Conservation (phyloP, 169 alveolate genomes). For the Blepharisma undulans region DNA sequence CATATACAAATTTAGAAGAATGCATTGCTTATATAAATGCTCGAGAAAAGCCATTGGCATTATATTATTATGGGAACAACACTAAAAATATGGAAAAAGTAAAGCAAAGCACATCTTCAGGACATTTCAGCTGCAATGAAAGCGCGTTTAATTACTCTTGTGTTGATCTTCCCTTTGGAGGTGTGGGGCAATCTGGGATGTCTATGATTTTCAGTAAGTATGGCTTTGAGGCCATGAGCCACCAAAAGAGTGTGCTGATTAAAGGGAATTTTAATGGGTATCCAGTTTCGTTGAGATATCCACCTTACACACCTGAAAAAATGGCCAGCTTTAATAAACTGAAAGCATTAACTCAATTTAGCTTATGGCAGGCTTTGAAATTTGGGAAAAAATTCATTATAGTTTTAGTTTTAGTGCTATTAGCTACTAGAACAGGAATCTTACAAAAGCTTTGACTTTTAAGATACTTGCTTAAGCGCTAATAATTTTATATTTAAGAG, state of each 20-base stretch:
- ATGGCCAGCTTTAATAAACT: not conserved
- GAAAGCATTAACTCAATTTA: not conserved
- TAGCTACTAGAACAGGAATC: not conserved
- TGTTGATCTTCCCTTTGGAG: constrained; percentile 87
- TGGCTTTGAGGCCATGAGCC: constrained; percentile 74
- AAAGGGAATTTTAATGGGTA: constrained; percentile 42
- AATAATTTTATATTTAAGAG: no score
- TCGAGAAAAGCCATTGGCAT: constrained; percentile 85
- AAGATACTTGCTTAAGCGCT: not conserved
- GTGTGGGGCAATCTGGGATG: constrained; percentile 88
- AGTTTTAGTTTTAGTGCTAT: not conserved
- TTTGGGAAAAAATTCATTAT: not conserved
- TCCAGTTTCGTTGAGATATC: constrained; percentile 53
- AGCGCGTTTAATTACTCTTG: constrained; percentile 67
- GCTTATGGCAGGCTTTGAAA: not conserved
- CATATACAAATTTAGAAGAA: constrained; percentile 72
- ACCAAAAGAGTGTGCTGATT: constrained; percentile 54
- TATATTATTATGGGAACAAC: constrained; percentile 79
- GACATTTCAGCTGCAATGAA: constrained; percentile 80
- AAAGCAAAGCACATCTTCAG: constrained; percentile 70
- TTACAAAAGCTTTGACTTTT: not conserved
- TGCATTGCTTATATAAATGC: constrained; percentile 75
- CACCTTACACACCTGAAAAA: constrained; percentile 35
- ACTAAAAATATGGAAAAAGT: constrained; percentile 54
- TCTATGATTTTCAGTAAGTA: constrained; percentile 77